Conservation (phyloP, 2,329 filamentous ascomycete species). For the Microthyrium microscopicum region DNA sequence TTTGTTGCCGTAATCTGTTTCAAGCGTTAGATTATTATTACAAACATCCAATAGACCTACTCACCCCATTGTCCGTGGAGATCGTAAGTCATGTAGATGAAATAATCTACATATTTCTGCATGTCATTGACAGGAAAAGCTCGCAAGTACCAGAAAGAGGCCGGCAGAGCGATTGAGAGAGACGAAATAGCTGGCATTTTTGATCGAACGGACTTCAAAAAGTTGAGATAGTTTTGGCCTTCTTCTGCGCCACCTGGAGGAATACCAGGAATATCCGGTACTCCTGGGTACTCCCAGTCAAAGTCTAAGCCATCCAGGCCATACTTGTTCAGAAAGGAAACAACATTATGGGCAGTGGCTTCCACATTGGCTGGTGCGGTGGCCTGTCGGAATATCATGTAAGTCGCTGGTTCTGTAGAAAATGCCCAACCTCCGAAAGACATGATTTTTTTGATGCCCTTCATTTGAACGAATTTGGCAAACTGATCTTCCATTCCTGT, state of each 20-base stretch:
- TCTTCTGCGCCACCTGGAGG: conserved; percentile 19
- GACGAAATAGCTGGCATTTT: conserved; percentile 11
- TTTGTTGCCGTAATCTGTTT: conserved; percentile 17
- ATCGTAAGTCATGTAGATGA: conserved; percentile 32
- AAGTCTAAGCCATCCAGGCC: conserved; percentile 30
- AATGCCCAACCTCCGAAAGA: conserved; percentile 12
- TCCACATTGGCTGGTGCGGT: conserved; percentile 15
- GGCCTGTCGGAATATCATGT: conserved; percentile 19
- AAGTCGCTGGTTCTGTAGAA: conserved; percentile 15
- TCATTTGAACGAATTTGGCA: background rate
- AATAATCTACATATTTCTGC: conserved; percentile 20
- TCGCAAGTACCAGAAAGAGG: conserved; percentile 15
- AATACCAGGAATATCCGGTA: conserved; percentile 20
- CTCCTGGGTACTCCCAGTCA: conserved; percentile 27
- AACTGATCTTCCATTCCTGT: background rate
- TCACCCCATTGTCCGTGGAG: conserved; percentile 28
- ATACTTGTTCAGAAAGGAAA: conserved; percentile 25
- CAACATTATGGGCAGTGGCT: conserved; percentile 22
- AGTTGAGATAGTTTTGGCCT: conserved; percentile 8
- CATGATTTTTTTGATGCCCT: conserved; percentile 21
- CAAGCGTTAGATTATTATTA: too few relatives aligned
- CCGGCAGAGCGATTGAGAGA: conserved; percentile 15
- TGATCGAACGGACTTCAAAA: conserved; percentile 12
- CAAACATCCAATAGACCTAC: too few relatives aligned
- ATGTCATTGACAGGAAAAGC: conserved; percentile 15